phyloP scores from a whole-genome alignment of 78 protist genomes.

The Dictyostelium firmibasis region DNA sequence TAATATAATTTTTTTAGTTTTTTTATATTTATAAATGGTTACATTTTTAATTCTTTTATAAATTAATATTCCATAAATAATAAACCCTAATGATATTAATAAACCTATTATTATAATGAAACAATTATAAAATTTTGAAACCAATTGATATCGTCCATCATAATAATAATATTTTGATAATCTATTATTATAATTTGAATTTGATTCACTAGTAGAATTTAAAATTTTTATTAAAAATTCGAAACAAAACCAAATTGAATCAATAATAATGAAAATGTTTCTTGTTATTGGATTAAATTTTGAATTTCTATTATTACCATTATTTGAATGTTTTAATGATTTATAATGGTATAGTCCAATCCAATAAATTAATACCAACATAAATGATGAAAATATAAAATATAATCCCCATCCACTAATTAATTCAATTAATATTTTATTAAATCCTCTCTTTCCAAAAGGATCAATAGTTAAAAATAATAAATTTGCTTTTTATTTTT shows the following conservation, averaged over 20 bases:
- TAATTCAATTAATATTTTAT: not conserved
- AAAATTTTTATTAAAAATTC: not conserved
- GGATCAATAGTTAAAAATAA: not conserved
- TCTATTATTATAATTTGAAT: not conserved
- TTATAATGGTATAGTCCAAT: not conserved
- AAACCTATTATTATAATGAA: not conserved
- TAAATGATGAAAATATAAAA: not conserved
- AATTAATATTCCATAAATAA: conserved; percentile 10
- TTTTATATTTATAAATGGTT: not conserved
- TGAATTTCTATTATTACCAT: not conserved
- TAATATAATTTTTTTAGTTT: conserved; percentile 4
- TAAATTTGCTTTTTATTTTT: not conserved
- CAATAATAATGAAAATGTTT: not conserved
- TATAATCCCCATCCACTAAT: not conserved
- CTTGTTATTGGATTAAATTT: not conserved
- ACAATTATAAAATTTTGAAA: not conserved
- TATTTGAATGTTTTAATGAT: not conserved
- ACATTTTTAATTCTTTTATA: conserved; percentile 3
- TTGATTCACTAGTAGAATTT: not conserved
- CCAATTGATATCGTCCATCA: not conserved
- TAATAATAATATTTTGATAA: not conserved
- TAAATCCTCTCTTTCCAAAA: not conserved
- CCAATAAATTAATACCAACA: not conserved
- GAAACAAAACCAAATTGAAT: not conserved
- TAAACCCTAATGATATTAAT: not conserved